These are phyloP conservation scores for Chamaenerion angustifolium DNA, from an alignment of 345 rosid species.

Conservation along the genomic window DNA sequence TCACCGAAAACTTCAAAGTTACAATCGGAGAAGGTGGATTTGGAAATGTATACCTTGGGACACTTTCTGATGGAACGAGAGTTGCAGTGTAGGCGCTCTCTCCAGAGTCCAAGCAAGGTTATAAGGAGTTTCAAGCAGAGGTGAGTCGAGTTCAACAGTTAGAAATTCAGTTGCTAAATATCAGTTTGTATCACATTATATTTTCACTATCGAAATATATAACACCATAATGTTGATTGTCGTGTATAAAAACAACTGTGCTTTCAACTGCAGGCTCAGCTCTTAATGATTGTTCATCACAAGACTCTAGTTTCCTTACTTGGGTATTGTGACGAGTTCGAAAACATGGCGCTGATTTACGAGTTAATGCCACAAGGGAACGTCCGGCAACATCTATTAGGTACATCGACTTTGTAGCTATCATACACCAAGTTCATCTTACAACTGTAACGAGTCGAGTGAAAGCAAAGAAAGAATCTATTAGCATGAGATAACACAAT, in stretches of 20 bases:
- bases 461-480: too few relatives aligned
- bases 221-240: too few relatives aligned
- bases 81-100: conserved; percentile 24
- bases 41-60: conserved; percentile 19
- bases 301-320: conserved; percentile 35
- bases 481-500: too few relatives aligned
- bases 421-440: background rate
- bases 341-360: conserved; percentile 30
- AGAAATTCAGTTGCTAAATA: too few relatives aligned
- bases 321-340: conserved; percentile 39
- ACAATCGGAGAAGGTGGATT: conserved; percentile 41
- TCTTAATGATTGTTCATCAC: conserved; percentile 49
- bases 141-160: conserved; percentile 1
- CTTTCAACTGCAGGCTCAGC: conserved; percentile 25
- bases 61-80: conserved; percentile 2
- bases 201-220: too few relatives aligned
- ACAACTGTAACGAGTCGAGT: too few relatives aligned
- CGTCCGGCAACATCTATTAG: conserved; percentile 23
- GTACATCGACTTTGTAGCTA: background rate
- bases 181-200: too few relatives aligned
- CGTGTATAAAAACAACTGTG: too few relatives aligned
- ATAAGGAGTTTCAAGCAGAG: conserved; percentile 18
- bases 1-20: conserved; percentile 28
- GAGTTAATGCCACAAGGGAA: conserved; percentile 52
- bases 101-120: conserved; percentile 11